phyloP scores from a whole-genome alignment of 1,139 yeast genomes.

The Taiozyma sp. region DNA sequence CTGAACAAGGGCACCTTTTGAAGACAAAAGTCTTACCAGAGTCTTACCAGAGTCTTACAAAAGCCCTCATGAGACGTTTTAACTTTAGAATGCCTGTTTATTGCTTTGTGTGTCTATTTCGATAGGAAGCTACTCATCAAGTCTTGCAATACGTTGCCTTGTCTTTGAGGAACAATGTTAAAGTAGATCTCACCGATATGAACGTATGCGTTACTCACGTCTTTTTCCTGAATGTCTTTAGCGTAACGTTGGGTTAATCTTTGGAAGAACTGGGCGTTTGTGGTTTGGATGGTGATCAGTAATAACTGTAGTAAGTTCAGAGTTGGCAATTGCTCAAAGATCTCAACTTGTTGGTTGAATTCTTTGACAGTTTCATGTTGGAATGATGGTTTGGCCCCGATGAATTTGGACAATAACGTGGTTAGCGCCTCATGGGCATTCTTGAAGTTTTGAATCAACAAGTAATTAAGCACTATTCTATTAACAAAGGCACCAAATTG shows the following conservation, averaged over 20 bases:
- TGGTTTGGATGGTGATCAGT: conserved; percentile 54
- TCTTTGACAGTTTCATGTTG: conserved; percentile 11
- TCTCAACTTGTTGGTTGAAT: conserved; percentile 3
- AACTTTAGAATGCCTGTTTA: not conserved
- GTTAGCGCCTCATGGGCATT: conserved; percentile 43
- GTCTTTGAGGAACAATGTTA: conserved; percentile 52
- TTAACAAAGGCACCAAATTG: conserved; percentile 50
- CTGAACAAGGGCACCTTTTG: not conserved
- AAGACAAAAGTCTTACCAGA: too few relatives aligned
- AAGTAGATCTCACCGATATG: conserved; percentile 51
- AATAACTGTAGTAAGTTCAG: conserved; percentile 69
- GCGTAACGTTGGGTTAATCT: conserved; percentile 51
- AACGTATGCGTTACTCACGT: conserved; percentile 39
- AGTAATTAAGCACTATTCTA: conserved; percentile 66
- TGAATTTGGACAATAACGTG: conserved; percentile 34
- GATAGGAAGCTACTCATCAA: conserved; percentile 77
- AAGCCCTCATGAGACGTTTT: not conserved
- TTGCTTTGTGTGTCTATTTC: conserved; percentile 24
- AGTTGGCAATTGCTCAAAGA: conserved; percentile 29
- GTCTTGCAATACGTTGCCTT: conserved; percentile 69
- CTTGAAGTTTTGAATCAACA: conserved; percentile 57
- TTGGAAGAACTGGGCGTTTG: conserved; percentile 41
- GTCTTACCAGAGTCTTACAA: too few relatives aligned
- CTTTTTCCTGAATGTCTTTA: conserved; percentile 28
- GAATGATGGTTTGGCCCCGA: conserved; percentile 13